Evolutionary conservation across 257 asterid species (phyloP).

Genomic region (Eucommia ulmoides): DNA sequence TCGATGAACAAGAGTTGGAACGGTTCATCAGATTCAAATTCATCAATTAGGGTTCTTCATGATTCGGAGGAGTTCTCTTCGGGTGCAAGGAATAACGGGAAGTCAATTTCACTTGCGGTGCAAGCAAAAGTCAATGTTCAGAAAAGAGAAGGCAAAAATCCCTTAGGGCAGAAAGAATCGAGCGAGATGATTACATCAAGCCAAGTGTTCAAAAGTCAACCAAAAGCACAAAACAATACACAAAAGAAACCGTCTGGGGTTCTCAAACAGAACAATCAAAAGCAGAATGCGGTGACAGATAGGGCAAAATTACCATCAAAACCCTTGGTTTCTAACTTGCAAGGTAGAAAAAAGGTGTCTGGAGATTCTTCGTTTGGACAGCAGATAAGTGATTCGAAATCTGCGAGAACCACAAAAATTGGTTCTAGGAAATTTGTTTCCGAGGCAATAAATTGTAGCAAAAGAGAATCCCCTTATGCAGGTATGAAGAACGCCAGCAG

Average conservation of each 20-base stretch:
- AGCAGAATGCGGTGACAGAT: constrained; percentile 60
- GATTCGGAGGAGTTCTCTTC: constrained; percentile 32
- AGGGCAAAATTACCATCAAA: constrained; percentile 43
- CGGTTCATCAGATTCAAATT: constrained; percentile 28
- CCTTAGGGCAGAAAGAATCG: constrained; percentile 29
- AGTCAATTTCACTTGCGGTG: constrained; percentile 75
- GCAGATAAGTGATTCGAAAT: constrained; percentile 32
- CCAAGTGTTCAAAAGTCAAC: constrained; percentile 31
- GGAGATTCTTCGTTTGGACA: constrained; percentile 38
- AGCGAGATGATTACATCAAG: constrained; percentile 29
- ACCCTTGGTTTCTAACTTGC: constrained; percentile 20
- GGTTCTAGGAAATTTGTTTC: constrained; percentile 40
- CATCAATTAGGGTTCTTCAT: constrained; percentile 18
- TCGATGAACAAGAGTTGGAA: constrained; percentile 35
- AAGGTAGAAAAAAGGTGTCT: constrained; percentile 25
- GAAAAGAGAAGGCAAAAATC: constrained; percentile 47
- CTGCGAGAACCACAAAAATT: constrained; percentile 29
- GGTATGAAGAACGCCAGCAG: constrained; percentile 26
- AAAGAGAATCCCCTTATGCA: constrained; percentile 26
- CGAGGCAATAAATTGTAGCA: constrained; percentile 31
- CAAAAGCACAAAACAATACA: constrained; percentile 28
- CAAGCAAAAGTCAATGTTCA: constrained; percentile 86
- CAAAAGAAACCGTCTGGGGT: constrained; percentile 37
- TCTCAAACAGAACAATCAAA: constrained; percentile 75
- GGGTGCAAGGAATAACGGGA: constrained; percentile 33